Percentiles rank a stretch among this genome's conserved stretches.
These are phyloP conservation scores for Coemansia sp. DNA, from an alignment of 192 early-diverging fungal genomes.

Conservation along the genomic window DNA sequence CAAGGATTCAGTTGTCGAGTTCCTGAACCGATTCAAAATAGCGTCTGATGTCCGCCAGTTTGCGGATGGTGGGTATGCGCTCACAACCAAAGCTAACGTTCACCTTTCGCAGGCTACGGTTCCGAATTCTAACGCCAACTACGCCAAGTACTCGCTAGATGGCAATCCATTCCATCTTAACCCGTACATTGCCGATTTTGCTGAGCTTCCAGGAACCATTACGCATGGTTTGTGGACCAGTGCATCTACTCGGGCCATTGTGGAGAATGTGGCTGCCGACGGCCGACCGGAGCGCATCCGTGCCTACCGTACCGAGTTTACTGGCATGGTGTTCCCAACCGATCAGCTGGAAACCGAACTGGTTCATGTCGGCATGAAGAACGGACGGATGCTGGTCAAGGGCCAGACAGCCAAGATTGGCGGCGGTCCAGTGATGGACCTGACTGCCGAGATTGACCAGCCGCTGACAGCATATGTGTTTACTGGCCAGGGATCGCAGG, in stretches of 20 bases:
- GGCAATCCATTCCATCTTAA: conserved; percentile 92
- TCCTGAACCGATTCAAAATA: conserved; percentile 70
- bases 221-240: conserved; percentile 97
- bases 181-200: conserved; percentile 85
- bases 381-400: conserved; percentile 90
- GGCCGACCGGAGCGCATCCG: conserved; percentile 82
- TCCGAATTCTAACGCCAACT: conserved; percentile 74
- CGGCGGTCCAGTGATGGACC: conserved; percentile 61
- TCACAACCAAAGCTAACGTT: neutral
- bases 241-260: conserved; percentile 84
- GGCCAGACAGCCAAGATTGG: conserved; percentile 77
- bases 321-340: conserved; percentile 85
- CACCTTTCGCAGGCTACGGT: conserved; percentile 23
- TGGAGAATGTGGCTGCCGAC: conserved; percentile 85
- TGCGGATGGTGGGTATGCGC: conserved; percentile 62
- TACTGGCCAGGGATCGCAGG: conserved; percentile 95
- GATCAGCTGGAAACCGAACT: conserved; percentile 81
- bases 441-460: conserved; percentile 87
- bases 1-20: conserved; percentile 80
- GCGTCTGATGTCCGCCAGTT: conserved; percentile 73
- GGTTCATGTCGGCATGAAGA: conserved; percentile 88
- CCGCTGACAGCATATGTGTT: conserved; percentile 87
- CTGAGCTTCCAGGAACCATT: conserved; percentile 83
- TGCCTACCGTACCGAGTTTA: conserved; percentile 75
- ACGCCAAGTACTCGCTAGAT: conserved; percentile 79